Evolutionary conservation across 73 alveolate genomes (phyloP).

Genomic region (Stentor coeruleus): DNA sequence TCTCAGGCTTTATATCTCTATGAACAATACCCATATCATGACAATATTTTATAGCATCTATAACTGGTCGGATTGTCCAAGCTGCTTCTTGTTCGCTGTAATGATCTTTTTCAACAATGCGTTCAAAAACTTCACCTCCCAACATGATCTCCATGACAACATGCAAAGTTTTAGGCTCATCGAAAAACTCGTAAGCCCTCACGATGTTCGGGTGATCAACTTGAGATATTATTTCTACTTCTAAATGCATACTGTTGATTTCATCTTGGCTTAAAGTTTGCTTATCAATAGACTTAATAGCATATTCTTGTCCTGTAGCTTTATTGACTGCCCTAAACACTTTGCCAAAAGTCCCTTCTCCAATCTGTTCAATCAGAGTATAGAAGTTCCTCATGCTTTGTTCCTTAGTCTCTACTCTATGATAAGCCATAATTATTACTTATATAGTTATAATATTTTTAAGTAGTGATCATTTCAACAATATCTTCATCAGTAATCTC

Average conservation of each 20-base stretch:
- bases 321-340: conserved; percentile 65
- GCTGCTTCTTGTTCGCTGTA: conserved; percentile 97
- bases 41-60: conserved; percentile 95
- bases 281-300: conserved; percentile 79
- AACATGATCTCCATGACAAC: conserved; percentile 78
- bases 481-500: not conserved
- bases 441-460: not conserved
- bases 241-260: conserved; percentile 56
- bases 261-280: conserved; percentile 61
- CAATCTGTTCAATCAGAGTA: conserved; percentile 24
- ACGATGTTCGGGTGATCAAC: conserved; percentile 88
- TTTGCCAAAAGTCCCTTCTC: conserved; percentile 74
- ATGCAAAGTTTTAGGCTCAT: conserved; percentile 58
- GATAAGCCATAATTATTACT: not conserved
- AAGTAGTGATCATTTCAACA: not conserved
- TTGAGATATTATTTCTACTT: conserved; percentile 71
- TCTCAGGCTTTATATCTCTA: conserved; percentile 98
- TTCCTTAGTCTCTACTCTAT: conserved; percentile 2
- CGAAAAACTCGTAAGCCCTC: conserved; percentile 65
- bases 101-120: conserved; percentile 95
- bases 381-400: conserved; percentile 13
- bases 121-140: conserved; percentile 89
- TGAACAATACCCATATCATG: conserved; percentile 93
- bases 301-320: conserved; percentile 68
- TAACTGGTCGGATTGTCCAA: conserved; percentile 91